Base-by-base conservation (phyloP, 108 stramenopile genomes). In the Cyclotella baltica region DNA sequence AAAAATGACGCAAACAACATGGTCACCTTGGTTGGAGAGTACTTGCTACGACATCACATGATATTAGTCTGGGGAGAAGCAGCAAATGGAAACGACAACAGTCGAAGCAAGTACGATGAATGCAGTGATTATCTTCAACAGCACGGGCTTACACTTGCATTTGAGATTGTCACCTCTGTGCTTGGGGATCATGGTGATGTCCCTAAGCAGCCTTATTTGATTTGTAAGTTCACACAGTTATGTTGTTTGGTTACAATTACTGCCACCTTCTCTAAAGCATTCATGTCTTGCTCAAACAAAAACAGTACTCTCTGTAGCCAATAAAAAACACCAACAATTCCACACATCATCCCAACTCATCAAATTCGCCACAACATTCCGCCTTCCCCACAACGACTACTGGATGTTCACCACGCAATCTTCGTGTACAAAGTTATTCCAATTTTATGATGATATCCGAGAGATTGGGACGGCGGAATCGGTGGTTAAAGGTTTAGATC, bases 371-470 rank as follows among this genome's bases (percentile, higher is more conserved):
- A 92, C 93, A 62, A 57, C 62, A 53, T 92, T 84, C 68, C 84
- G 90, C 57, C 70, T 95, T 27, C 94, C 94, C 16, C 94, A 95
- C 78, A 95, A 95, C 80, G 94, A 95, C 76, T 55, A 76, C 23
- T 95, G 94, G 94, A 73, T 81, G 9, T 93, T 89, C 62, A 28
- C 78, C 11, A 78, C 88, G 13, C 36, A 59, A 0, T n/a, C 67
- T 27, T 30, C 73, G 58, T 77, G 65, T 10, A 34, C 85, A 8
- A n/a, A 51, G 22, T 61, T 95, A 3, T 95, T 95, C 81, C 38
- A 71, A 4, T 53, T 85, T 1, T 92, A 92, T 68, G 92, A 89
- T 50, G 59, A 78, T 43, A 62, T 87, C 13, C 75, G 86, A 28
- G 94, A 95, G 69, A 87, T 84, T 4, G 92, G 90, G 18, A 69